Evolutionary conservation across 306 rosid genomes (phyloP).

Genomic region (Cicer pinnatifidum): DNA sequence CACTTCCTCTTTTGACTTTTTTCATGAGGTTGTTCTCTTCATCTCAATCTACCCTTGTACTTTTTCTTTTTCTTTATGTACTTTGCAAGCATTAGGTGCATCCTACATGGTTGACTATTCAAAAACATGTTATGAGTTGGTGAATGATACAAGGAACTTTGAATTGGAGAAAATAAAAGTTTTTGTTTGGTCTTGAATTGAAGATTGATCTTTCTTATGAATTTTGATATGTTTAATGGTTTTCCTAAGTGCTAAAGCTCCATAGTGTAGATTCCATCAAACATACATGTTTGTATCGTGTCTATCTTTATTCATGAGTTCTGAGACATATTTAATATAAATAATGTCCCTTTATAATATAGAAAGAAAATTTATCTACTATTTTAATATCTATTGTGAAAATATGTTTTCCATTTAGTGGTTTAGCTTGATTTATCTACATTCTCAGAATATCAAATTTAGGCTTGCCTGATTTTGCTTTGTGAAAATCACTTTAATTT

Average conservation of each 20-base stretch:
- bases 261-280: slow-evolving; percentile 5
- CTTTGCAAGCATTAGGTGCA: slow-evolving; percentile 42
- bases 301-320: slow-evolving; percentile 28
- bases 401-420: slow-evolving; percentile 18
- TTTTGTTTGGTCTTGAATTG: slow-evolving; percentile 25
- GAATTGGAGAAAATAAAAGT: slow-evolving; percentile 21
- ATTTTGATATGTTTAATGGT: slow-evolving; percentile 22
- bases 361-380: background rate
- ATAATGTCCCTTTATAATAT: background rate
- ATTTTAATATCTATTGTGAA: background rate
- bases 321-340: background rate
- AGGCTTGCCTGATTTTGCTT: slow-evolving; percentile 25
- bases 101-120: slow-evolving; percentile 38
- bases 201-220: slow-evolving; percentile 33
- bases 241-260: slow-evolving; percentile 31
- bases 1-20: slow-evolving; percentile 42
- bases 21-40: slow-evolving; percentile 42
- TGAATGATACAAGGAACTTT: slow-evolving; percentile 34
- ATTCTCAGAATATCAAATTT: slow-evolving; percentile 24
- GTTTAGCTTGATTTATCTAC: slow-evolving; percentile 33
- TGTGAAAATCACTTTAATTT: slow-evolving; percentile 36
- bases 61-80: slow-evolving; percentile 36
- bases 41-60: slow-evolving; percentile 15
- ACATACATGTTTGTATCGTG: background rate
- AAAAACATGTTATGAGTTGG: slow-evolving; percentile 27